Evolutionary conservation across 1,284 basidiomycete genomes (phyloP).

Genomic region (Ceratobasidium papillatum): DNA sequence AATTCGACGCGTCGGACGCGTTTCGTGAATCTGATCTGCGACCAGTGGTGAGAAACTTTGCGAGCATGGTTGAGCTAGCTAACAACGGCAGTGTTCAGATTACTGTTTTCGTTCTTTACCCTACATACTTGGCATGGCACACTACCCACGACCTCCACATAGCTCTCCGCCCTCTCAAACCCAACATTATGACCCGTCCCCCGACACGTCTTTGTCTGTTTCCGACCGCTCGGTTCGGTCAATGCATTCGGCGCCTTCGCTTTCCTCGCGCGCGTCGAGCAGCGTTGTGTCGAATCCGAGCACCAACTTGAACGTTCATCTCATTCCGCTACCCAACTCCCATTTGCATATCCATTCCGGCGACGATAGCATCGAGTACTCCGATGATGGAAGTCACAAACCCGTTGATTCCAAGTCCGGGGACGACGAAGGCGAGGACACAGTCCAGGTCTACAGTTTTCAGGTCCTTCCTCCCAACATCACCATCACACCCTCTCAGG

Average conservation of each 20-base stretch:
- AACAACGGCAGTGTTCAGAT: background rate
- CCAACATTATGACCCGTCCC: background rate
- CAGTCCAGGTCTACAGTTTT: background rate
- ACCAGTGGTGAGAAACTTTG: slow-evolving; percentile 5
- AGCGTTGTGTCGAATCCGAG: background rate
- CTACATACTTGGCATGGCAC: background rate
- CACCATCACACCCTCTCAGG: slow-evolving; percentile 25
- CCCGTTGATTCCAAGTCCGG: background rate
- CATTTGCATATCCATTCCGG: slow-evolving; percentile 4
- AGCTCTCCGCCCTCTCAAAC: slow-evolving; percentile 5
- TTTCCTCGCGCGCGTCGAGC: background rate
- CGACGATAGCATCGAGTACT: slow-evolving; percentile 16
- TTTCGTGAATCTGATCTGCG: slow-evolving; percentile 2
- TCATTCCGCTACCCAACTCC: slow-evolving; percentile 19
- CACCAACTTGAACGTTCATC: slow-evolving; percentile 22
- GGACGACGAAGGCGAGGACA: background rate
- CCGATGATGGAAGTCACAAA: slow-evolving; percentile 1
- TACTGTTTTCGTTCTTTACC: slow-evolving; percentile 12
- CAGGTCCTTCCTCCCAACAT: slow-evolving; percentile 6
- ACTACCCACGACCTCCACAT: background rate
- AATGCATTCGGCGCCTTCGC: slow-evolving; percentile 38
- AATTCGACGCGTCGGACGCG: slow-evolving; percentile 19
- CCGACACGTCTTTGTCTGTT: slow-evolving; percentile 27
- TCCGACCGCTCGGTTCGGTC: slow-evolving; percentile 32
- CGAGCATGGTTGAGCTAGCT: background rate